Base-by-base conservation (phyloP, 805 yeast species). In the Wickerhamomyces canadensis region DNA sequence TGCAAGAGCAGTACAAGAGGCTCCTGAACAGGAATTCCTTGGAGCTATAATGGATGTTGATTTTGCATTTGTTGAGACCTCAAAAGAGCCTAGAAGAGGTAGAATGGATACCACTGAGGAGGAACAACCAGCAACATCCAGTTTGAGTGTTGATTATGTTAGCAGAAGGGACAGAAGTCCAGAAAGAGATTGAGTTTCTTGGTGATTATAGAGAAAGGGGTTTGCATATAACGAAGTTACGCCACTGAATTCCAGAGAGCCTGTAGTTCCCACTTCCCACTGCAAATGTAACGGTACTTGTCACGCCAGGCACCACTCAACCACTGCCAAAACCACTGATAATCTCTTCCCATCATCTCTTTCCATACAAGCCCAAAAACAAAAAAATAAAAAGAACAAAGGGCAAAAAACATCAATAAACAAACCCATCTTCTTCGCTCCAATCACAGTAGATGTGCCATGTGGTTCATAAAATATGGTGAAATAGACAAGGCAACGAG, bases 1-100 rank as follows among this genome's bases (percentile, higher is more conserved):
- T 4, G 35, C 47, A 18, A 40, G 41, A 6, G 68, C 71, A 1
- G 50, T 66, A 2, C 29, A 34, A 4, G 58, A 48, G 4, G 59
- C 52, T 1, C 38, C 56, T 15, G 62, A 61, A 1, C 45, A 49
- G 3, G 62, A 59, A 33, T 35, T 68, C 1, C 40, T 67, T 22
- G 75, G 64, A 4, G 45, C 49, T 5, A 31, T 21, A 8, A 18
- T 69, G 1, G 43, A 47, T 4, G 61, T 57, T 5, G 69, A 66
- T 35, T 69, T 48, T 48, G 68, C 68, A 6, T 67, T 69, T 44
- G 64, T 65, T 4, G 52, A 52, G n/a, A 50, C 18, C 3, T 31
- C 18, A 15, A 21, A 24, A 15, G 34, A 22, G 2, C n/a, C 10
- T 7, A 29, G 18, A 6, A 33, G 34, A 27, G 14, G 29, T 13